Conservation (phyloP, 2,329 filamentous ascomycete species). For the Berkeleyomyces rouxiae region DNA sequence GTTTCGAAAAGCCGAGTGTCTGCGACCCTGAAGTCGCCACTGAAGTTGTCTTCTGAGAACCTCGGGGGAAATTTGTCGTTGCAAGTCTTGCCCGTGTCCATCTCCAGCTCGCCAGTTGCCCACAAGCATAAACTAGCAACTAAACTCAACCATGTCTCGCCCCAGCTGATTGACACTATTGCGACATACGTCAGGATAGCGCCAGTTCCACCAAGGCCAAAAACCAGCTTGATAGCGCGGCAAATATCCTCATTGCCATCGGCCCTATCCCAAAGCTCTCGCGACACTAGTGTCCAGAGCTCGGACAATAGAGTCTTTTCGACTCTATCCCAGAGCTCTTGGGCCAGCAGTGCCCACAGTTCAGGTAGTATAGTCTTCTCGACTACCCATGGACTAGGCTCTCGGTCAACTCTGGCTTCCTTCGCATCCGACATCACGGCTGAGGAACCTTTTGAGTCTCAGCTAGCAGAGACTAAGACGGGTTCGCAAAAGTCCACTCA, state of each 20-base stretch:
- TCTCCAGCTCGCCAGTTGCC: neutral
- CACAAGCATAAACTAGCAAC: neutral
- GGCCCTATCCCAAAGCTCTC: no score
- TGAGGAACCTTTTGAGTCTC: neutral
- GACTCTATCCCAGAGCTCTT: no score
- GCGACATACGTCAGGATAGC: neutral
- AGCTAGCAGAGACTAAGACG: neutral
- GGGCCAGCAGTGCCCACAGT: no score
- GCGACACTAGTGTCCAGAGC: no score
- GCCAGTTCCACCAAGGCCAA: no score
- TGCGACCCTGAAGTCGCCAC: neutral
- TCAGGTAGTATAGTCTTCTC: no score
- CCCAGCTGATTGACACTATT: neutral
- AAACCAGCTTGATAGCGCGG: no score
- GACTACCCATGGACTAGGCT: no score
- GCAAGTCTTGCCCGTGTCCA: neutral
- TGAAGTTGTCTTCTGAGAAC: neutral
- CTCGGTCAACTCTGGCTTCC: neutral
- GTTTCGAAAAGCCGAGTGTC: neutral
- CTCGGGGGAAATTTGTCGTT: neutral
- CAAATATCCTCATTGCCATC: no score
- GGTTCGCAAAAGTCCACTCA: neutral
- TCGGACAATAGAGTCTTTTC: no score
- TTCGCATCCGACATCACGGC: neutral
- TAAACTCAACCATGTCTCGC: neutral